Conservation (phyloP, 2,329 filamentous ascomycete genomes). For the Clarireedia monteithiana region DNA sequence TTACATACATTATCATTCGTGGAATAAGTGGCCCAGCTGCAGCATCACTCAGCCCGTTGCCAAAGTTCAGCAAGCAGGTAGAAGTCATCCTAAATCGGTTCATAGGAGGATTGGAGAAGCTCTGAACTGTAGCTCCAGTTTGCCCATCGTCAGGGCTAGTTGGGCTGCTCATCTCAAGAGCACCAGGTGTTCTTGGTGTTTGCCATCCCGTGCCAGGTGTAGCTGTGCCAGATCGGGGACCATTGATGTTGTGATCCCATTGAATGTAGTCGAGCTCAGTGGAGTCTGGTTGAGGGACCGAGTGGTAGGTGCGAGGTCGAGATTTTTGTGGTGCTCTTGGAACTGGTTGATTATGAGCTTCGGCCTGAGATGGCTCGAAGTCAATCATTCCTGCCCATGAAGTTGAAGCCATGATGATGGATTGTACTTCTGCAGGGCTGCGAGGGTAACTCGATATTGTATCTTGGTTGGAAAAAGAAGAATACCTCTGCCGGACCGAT, state of each 20-base stretch:
- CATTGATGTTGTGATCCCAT: constrained; percentile 13
- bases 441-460: background rate
- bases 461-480: too few relatives aligned
- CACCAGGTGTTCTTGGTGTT: constrained; percentile 17
- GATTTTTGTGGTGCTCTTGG: constrained; percentile 24
- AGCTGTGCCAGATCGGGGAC: constrained; percentile 12
- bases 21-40: constrained; percentile 73
- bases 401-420: constrained; percentile 17
- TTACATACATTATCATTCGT: constrained; percentile 58
- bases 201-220: constrained; percentile 17
- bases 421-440: background rate
- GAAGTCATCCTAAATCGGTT: constrained; percentile 63
- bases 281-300: constrained; percentile 19
- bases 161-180: constrained; percentile 45
- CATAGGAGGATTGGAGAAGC: constrained; percentile 52
- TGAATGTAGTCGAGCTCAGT: constrained; percentile 23
- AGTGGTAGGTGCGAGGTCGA: constrained; percentile 25
- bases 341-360: constrained; percentile 8
- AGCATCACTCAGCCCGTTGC: constrained; percentile 66
- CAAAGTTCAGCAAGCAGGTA: constrained; percentile 57
- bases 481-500: too few relatives aligned
- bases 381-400: constrained; percentile 23
- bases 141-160: constrained; percentile 35
- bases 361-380: constrained; percentile 17
- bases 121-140: constrained; percentile 43